Conservation (phyloP, 2,329 filamentous ascomycete species). For the Meredithiella fracta region DNA sequence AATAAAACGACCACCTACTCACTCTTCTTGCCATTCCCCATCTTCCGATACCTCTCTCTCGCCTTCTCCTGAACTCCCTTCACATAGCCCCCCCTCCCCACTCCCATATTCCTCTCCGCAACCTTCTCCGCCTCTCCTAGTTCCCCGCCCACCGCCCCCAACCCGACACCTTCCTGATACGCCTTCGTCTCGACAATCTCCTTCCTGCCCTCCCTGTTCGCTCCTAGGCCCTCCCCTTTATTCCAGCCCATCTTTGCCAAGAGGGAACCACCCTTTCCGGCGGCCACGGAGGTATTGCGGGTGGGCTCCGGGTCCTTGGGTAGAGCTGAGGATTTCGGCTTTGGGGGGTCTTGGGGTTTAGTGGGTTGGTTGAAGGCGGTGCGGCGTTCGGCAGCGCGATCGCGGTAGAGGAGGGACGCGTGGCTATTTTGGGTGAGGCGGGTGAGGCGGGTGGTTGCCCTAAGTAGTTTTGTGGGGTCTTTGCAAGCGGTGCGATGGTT, state of each 20-base stretch:
- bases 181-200: conserved; percentile 47
- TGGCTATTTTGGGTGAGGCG: conserved; percentile 18
- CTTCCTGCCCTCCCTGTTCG: conserved; percentile 43
- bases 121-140: conserved; percentile 50
- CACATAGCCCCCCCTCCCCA: conserved; percentile 35
- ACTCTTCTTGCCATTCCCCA: background rate
- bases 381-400: conserved; percentile 52
- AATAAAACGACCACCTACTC: no score
- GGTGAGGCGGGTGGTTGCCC: conserved; percentile 27
- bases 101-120: conserved; percentile 39
- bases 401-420: conserved; percentile 35
- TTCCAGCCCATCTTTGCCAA: conserved; percentile 61
- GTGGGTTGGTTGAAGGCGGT: conserved; percentile 44
- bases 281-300: background rate
- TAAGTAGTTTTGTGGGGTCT: conserved; percentile 31
- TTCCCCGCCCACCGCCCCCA: conserved; percentile 54
- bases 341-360: conserved; percentile 29
- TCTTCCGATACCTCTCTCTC: conserved; percentile 32
- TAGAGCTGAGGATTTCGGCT: conserved; percentile 14
- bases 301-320: background rate
- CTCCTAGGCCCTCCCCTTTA: conserved; percentile 47
- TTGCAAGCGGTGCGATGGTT: conserved; percentile 27
- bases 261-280: conserved; percentile 46
- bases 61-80: conserved; percentile 49
- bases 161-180: conserved; percentile 51